Percentiles rank a stretch among this genome's conserved stretches.
phyloP scores from a whole-genome alignment of 2,329 filamentous ascomycete species.

The Colletotrichum truncatum region DNA sequence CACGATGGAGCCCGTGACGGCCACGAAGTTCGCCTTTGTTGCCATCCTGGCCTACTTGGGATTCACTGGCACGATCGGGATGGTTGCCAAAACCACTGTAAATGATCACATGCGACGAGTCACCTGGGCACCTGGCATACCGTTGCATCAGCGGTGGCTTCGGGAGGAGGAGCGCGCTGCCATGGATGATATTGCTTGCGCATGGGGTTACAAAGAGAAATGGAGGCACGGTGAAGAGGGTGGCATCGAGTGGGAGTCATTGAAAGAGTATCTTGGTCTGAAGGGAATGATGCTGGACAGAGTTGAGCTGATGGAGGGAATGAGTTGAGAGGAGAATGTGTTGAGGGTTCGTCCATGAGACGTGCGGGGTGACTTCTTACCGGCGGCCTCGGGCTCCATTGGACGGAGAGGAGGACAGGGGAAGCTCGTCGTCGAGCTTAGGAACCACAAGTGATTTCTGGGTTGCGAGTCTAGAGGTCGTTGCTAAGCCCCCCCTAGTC shows the following conservation, averaged over 20 bases:
- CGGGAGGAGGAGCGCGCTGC: slow-evolving; percentile 90
- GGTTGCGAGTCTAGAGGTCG: slow-evolving; percentile 20
- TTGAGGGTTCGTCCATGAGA: slow-evolving; percentile 21
- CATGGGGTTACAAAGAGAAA: slow-evolving; percentile 90
- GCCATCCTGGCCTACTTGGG: slow-evolving; percentile 86
- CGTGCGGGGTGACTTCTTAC: slow-evolving; percentile 15
- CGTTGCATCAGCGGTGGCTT: slow-evolving; percentile 83
- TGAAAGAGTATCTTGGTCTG: slow-evolving; percentile 84
- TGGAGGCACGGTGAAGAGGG: slow-evolving; percentile 89
- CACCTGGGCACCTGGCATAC: slow-evolving; percentile 86
- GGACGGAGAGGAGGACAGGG: slow-evolving; percentile 14
- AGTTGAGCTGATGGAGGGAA: slow-evolving; percentile 91
- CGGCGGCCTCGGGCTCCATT: slow-evolving; percentile 9
- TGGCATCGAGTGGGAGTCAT: slow-evolving; percentile 86
- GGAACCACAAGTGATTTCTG: slow-evolving; percentile 19
- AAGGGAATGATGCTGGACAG: slow-evolving; percentile 92
- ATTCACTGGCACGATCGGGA: slow-evolving; percentile 82
- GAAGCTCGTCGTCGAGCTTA: slow-evolving; percentile 25
- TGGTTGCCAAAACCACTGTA: slow-evolving; percentile 84
- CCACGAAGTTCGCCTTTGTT: slow-evolving; percentile 81
- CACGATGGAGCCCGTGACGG: slow-evolving; percentile 79
- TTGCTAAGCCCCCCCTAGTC: slow-evolving; percentile 31
- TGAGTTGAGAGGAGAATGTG: slow-evolving; percentile 55
- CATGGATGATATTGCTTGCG: slow-evolving; percentile 84
- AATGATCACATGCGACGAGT: slow-evolving; percentile 97